phyloP scores from a whole-genome alignment of 2,329 filamentous ascomycete species.

The Pseudogymnoascus sp. region DNA sequence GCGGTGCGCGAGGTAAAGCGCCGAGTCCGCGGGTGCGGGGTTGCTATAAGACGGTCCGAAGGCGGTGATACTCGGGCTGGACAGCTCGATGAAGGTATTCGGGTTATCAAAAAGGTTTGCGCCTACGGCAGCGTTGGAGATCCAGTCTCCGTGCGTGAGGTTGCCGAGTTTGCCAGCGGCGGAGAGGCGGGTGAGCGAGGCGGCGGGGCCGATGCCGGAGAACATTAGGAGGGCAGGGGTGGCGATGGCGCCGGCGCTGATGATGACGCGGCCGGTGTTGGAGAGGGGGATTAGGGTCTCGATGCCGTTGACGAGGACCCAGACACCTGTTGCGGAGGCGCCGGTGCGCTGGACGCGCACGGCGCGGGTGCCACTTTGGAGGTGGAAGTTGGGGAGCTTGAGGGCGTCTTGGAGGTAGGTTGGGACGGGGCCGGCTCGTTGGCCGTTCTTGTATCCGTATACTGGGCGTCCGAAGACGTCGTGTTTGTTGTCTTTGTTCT shows the following conservation, averaged over 20 bases:
- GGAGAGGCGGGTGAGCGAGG: conserved; percentile 29
- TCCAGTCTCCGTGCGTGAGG: conserved; percentile 35
- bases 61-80: conserved; percentile 38
- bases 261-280: conserved; percentile 33
- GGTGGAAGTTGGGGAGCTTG: conserved; percentile 36
- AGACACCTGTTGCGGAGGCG: conserved; percentile 38
- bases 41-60: conserved; percentile 43
- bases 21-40: conserved; percentile 37
- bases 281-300: conserved; percentile 21
- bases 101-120: conserved; percentile 50
- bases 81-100: conserved; percentile 48
- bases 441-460: conserved; percentile 44
- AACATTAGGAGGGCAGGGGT: conserved; percentile 47
- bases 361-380: conserved; percentile 40
- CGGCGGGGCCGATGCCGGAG: conserved; percentile 41
- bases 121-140: conserved; percentile 45
- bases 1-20: conserved; percentile 42
- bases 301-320: conserved; percentile 31
- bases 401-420: conserved; percentile 46
- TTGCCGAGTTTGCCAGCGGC: conserved; percentile 32
- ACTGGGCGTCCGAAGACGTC: conserved; percentile 44
- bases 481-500: conserved; percentile 39
- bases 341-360: conserved; percentile 38
- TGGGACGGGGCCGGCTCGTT: conserved; percentile 43
- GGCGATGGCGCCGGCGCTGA: conserved; percentile 46